Conservation (phyloP, 176 grass and related monocot species). For the Rhynchospora tenuis region DNA sequence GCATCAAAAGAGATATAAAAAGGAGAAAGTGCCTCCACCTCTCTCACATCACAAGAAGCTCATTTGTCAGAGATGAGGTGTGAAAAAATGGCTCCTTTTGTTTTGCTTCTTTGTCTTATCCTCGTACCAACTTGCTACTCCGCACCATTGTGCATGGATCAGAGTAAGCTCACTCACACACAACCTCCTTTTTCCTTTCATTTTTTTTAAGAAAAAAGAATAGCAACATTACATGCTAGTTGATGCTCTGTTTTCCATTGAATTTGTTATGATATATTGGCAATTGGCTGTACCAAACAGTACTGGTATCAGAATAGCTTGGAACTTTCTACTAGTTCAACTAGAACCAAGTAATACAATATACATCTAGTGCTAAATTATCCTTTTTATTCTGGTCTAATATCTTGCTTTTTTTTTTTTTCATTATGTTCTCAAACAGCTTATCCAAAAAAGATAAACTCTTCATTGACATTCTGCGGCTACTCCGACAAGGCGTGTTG, state of each 20-base stretch:
- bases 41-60: not conserved
- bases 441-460: conserved; percentile 42
- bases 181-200: not conserved
- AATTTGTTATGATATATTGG: too few species aligned
- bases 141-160: conserved; percentile 55
- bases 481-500: conserved; percentile 49
- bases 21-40: not conserved
- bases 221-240: not conserved
- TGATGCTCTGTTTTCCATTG: too few species aligned
- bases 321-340: too few species aligned
- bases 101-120: conserved; percentile 23
- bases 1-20: not conserved
- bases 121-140: conserved; percentile 22
- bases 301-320: too few species aligned
- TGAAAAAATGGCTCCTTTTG: not conserved
- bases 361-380: not conserved
- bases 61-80: conserved; percentile 3
- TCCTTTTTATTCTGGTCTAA: not conserved
- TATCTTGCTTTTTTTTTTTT: not conserved
- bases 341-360: not conserved
- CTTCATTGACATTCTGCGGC: conserved; percentile 43
- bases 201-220: not conserved
- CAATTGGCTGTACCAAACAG: too few species aligned
- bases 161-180: conserved; percentile 24
- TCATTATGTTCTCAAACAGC: conserved; percentile 13